A percentile compares a stretch with the other conserved stretches of the same genome.
phyloP scores from a whole-genome alignment of 2,329 filamentous ascomycete genomes.

The Diaporthe sp. region DNA sequence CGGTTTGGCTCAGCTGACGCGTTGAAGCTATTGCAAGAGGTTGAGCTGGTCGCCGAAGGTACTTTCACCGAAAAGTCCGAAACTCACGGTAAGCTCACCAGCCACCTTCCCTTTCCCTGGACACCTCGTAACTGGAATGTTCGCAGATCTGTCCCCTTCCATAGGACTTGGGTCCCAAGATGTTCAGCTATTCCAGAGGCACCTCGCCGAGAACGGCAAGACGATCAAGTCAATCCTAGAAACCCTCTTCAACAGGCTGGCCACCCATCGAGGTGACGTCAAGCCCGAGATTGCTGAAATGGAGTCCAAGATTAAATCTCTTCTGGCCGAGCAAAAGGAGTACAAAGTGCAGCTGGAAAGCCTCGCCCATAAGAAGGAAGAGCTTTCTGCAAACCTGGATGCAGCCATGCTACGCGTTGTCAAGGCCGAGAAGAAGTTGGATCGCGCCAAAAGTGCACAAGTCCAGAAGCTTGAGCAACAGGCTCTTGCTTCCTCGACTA shows the following conservation, averaged over 20 bases:
- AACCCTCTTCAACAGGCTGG: conserved; percentile 70
- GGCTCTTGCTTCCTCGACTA: conserved; percentile 76
- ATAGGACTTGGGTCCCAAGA: conserved; percentile 72
- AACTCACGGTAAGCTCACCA: conserved; percentile 51
- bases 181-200: conserved; percentile 79
- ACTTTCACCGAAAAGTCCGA: conserved; percentile 55
- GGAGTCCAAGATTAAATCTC: conserved; percentile 78
- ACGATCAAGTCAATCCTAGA: conserved; percentile 81
- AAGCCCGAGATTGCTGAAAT: conserved; percentile 78
- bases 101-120: conserved; percentile 29
- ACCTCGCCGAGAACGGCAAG: conserved; percentile 80
- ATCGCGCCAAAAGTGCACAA: conserved; percentile 87
- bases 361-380: conserved; percentile 81
- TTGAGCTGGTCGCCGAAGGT: conserved; percentile 68
- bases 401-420: conserved; percentile 91
- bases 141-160: conserved; percentile 64
- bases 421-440: conserved; percentile 93
- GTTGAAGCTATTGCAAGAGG: conserved; percentile 70
- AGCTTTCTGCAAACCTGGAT: conserved; percentile 87
- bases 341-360: conserved; percentile 81
- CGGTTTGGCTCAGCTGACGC: conserved; percentile 40
- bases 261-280: conserved; percentile 61
- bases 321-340: conserved; percentile 86
- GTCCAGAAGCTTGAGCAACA: conserved; percentile 94
- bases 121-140: conserved; percentile 42